These are phyloP conservation scores for Ogataea ganodermae DNA, from an alignment of 805 yeast genomes.

Conservation along the genomic window DNA sequence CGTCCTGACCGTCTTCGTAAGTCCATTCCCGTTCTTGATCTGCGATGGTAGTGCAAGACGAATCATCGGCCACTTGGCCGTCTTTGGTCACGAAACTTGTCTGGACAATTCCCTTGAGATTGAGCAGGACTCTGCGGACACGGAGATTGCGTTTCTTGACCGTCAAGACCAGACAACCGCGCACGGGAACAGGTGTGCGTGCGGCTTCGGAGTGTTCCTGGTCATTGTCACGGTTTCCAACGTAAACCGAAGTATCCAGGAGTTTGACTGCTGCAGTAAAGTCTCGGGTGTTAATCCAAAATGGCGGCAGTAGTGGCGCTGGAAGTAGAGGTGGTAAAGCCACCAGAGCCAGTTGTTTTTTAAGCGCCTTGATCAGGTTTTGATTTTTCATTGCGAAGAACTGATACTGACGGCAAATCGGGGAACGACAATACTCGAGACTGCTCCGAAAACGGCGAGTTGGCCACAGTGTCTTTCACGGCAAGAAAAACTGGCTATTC, in stretches of 20 bases:
- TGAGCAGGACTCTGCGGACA: conserved; percentile 16
- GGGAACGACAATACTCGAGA: not conserved
- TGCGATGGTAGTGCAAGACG: not conserved
- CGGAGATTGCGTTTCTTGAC: conserved; percentile 19
- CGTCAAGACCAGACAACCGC: conserved; percentile 24
- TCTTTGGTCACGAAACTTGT: not conserved
- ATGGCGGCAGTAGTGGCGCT: not conserved
- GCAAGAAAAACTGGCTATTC: too few relatives aligned
- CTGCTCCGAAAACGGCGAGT: too few relatives aligned
- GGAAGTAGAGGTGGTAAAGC: not conserved
- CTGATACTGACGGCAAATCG: not conserved
- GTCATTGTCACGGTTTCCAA: not conserved
- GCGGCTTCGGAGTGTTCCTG: not conserved
- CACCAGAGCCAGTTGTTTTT: conserved; percentile 2
- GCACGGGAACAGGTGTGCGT: conserved; percentile 17
- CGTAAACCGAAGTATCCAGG: conserved; percentile 3
- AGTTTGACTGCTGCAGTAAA: conserved; percentile 2
- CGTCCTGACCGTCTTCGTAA: conserved; percentile 5
- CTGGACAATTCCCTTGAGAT: conserved; percentile 18
- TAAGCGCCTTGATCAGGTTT: not conserved
- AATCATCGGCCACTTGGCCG: not conserved
- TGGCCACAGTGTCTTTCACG: too few relatives aligned
- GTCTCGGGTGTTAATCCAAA: conserved; percentile 4
- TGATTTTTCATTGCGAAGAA: conserved; percentile 2
- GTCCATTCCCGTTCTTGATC: conserved; percentile 8